Base-by-base conservation (phyloP, 2,329 filamentous ascomycete genomes). In the Scleromitrula shiraiana region DNA sequence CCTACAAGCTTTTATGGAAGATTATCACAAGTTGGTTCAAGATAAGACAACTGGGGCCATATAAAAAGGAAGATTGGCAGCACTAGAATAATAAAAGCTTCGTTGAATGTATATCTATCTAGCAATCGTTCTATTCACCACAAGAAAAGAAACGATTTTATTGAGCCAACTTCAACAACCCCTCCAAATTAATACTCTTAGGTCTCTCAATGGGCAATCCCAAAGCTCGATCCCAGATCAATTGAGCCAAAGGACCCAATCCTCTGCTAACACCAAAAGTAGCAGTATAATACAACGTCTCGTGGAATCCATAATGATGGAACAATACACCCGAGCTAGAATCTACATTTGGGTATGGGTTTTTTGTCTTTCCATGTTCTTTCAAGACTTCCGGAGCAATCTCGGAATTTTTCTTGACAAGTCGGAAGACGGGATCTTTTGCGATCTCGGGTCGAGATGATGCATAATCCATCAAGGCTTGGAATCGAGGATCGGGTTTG, bases 311-410 rank as follows among this genome's bases (percentile, higher is more conserved):
- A 66, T 95, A 98, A 74, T 97, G 89, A 70, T 97, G 84, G 80
- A 98, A 97, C 41, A 98, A 77, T 5, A 97, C 90, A 55, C 93
- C 93, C 0, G 89, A 95, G 54, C 81, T 84, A 40, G 85, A 89
- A 69, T 98, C 93, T 53, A 98, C 93, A 66, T 98, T 98, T 56
- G 93, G 93, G 70, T 91, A 95, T 2, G 93, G 89, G 72, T 95
- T 95, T 77, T 95, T 95, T 58, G 89, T 95, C 83, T 96, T 97
- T 68, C 93, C 93, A 65, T 98, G 93, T 72, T 96, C 82, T 61
- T 81, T 93, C 60, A 98, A 76, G 17, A 98, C 93, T 44, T 80
- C 78, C 14, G 93, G 93, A 0, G 93, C 93, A 54, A 98, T 84
- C 63, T 89, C 84, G 56, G 85, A 89, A 74, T 95, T 97, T 72